Conservation (phyloP, 108 stramenopile species). For the Cyclotella sp. region DNA sequence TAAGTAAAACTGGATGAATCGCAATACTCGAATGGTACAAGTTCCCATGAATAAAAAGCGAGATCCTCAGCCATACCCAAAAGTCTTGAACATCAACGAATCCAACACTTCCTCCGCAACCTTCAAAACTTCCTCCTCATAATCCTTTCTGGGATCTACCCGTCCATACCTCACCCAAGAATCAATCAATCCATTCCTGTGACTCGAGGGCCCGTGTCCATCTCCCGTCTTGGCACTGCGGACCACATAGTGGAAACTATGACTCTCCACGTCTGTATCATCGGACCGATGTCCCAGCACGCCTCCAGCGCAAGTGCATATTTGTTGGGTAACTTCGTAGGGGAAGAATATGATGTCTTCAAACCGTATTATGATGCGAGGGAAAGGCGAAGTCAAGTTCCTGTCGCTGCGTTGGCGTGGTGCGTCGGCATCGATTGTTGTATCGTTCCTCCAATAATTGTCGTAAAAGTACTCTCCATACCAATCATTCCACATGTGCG, state of each 20-base stretch:
- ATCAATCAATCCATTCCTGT: slow-evolving; percentile 67
- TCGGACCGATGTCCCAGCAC: slow-evolving; percentile 46
- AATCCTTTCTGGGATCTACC: slow-evolving; percentile 33
- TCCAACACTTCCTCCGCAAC: slow-evolving; percentile 56
- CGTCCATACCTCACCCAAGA: slow-evolving; percentile 72
- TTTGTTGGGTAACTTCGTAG: slow-evolving; percentile 43
- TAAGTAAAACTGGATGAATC: too few relatives aligned
- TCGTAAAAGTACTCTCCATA: slow-evolving; percentile 66
- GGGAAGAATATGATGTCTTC: slow-evolving; percentile 73
- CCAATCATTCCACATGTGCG: slow-evolving; percentile 85
- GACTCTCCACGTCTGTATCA: slow-evolving; percentile 52
- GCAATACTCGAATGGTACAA: too few relatives aligned
- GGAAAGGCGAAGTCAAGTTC: slow-evolving; percentile 51
- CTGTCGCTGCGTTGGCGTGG: slow-evolving; percentile 1
- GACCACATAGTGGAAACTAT: slow-evolving; percentile 62
- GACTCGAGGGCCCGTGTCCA: slow-evolving; percentile 68
- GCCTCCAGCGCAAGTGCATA: slow-evolving; percentile 88
- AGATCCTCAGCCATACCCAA: slow-evolving; percentile 42
- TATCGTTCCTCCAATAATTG: slow-evolving; percentile 2
- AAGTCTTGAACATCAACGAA: slow-evolving; percentile 46
- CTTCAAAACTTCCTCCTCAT: slow-evolving; percentile 37
- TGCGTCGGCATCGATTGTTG: slow-evolving; percentile 1
- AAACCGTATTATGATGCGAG: slow-evolving; percentile 66
- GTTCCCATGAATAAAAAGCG: background rate
- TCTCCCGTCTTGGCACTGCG: slow-evolving; percentile 77